A percentile compares a stretch with the other conserved stretches of the same genome.
Conservation (phyloP, 2,329 filamentous ascomycete genomes). For the Claviceps lovelessii region DNA sequence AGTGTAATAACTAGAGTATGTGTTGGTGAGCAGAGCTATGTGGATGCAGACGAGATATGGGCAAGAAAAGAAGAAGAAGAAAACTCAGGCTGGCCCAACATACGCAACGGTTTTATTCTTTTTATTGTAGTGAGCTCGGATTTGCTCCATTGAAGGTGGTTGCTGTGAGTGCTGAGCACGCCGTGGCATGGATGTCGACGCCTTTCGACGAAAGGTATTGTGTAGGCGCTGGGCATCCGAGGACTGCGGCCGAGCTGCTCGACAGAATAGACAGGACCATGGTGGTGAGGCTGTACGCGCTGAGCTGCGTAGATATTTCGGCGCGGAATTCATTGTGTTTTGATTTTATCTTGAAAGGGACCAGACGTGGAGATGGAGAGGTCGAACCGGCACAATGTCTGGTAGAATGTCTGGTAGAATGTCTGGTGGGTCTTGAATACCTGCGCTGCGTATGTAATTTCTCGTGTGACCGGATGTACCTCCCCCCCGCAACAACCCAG, state of each 20-base stretch:
- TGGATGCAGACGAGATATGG: not conserved
- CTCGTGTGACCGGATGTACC: not conserved
- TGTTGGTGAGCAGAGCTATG: not conserved
- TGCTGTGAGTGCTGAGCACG: constrained; percentile 13
- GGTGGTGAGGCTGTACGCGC: constrained; percentile 12
- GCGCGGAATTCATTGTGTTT: constrained; percentile 23
- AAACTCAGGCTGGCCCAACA: not conserved
- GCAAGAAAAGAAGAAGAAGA: not conserved
- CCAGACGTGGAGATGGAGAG: not conserved
- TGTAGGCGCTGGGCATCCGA: constrained; percentile 8
- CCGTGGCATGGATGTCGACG: constrained; percentile 17
- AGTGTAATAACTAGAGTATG: constrained; percentile 48
- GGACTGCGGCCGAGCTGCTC: constrained; percentile 17
- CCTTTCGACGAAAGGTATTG: constrained; percentile 15
- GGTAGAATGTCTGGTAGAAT: not conserved
- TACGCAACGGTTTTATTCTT: constrained; percentile 50
- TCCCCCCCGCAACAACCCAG: not conserved
- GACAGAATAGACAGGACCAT: constrained; percentile 26
- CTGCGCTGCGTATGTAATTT: not conserved
- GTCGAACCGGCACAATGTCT: not conserved
- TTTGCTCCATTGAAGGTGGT: constrained; percentile 41
- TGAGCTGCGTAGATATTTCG: constrained; percentile 21
- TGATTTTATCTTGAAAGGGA: not conserved
- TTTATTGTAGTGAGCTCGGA: constrained; percentile 47
- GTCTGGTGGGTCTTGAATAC: not conserved